phyloP scores from a whole-genome alignment of 306 rosid genomes.

The Acmispon strigosus region DNA sequence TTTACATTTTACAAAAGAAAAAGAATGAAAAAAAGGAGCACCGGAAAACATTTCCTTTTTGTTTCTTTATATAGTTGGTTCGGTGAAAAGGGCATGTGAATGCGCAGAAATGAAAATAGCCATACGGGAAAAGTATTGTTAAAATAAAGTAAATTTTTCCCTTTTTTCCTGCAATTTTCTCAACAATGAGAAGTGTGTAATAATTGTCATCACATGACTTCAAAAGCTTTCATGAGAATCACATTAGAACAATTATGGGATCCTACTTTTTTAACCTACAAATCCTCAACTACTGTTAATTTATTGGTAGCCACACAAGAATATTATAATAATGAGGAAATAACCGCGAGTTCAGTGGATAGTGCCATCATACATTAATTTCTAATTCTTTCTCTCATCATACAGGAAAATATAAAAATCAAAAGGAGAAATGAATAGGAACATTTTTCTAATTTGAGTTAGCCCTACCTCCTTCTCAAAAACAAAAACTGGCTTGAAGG shows the following conservation, averaged over 20 bases:
- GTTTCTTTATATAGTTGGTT: slow-evolving; percentile 44
- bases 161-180: slow-evolving; percentile 29
- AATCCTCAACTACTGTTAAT: slow-evolving; percentile 29
- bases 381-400: slow-evolving; percentile 29
- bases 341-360: slow-evolving; percentile 36
- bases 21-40: slow-evolving; percentile 11
- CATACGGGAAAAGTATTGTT: slow-evolving; percentile 35
- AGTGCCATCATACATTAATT: slow-evolving; percentile 29
- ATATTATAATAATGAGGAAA: slow-evolving; percentile 25
- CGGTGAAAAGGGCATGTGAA: slow-evolving; percentile 81
- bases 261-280: slow-evolving; percentile 41
- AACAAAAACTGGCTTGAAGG: too few relatives aligned
- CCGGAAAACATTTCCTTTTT: slow-evolving; percentile 32
- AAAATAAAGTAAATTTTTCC: slow-evolving; percentile 21
- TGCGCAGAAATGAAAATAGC: slow-evolving; percentile 49
- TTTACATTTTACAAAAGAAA: background rate
- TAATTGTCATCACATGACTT: slow-evolving; percentile 91
- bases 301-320: slow-evolving; percentile 5
- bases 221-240: slow-evolving; percentile 65
- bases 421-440: too few relatives aligned
- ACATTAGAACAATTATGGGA: slow-evolving; percentile 78
- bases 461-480: too few relatives aligned
- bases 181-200: slow-evolving; percentile 61
- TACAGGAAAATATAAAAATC: background rate
- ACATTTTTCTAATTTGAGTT: too few relatives aligned